These are phyloP conservation scores for Hypoxylon trugodes DNA, from an alignment of 495 filamentous ascomycete species.

Conservation along the genomic window DNA sequence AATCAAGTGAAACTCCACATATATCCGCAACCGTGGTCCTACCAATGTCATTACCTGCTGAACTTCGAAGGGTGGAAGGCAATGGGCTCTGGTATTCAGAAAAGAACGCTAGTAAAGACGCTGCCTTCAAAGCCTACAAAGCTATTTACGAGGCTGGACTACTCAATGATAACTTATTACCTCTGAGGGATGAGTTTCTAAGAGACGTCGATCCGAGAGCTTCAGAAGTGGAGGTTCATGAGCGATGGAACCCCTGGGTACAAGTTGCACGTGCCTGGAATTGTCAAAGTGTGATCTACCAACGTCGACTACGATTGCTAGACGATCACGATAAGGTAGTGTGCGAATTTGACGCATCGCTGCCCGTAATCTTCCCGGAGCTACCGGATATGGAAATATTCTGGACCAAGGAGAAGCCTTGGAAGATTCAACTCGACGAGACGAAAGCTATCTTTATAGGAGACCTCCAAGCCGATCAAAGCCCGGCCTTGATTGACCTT, in stretches of 20 bases:
- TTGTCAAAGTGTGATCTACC: conserved; percentile 32
- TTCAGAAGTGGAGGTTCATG: conserved; percentile 61
- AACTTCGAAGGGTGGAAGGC: conserved; percentile 66
- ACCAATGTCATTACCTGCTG: conserved; percentile 72
- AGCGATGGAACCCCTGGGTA: conserved; percentile 72
- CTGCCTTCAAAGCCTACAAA: conserved; percentile 83
- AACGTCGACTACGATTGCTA: conserved; percentile 42
- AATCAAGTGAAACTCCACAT: conserved; percentile 41
- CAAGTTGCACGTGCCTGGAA: conserved; percentile 65
- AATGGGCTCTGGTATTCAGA: conserved; percentile 71
- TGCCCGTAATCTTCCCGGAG: conserved; percentile 54
- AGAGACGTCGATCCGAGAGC: conserved; percentile 54
- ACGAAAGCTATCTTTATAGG: conserved; percentile 8
- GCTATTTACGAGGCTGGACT: conserved; percentile 74
- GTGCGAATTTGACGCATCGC: conserved; percentile 54
- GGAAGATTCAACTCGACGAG: conserved; percentile 50
- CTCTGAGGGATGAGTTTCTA: conserved; percentile 53
- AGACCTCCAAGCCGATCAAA: conserved; percentile 50
- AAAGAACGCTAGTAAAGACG: conserved; percentile 78
- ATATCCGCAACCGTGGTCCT: conserved; percentile 68
- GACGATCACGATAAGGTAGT: conserved; percentile 43
- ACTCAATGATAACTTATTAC: conserved; percentile 82
- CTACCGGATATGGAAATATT: conserved; percentile 57
- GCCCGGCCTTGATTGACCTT: conserved; percentile 57
- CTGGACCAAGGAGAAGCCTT: conserved; percentile 57